Percentiles rank a stretch among this genome's conserved stretches.
Evolutionary conservation across 1,139 yeast genomes (phyloP).

Genomic region (Kodamaea plutei): DNA sequence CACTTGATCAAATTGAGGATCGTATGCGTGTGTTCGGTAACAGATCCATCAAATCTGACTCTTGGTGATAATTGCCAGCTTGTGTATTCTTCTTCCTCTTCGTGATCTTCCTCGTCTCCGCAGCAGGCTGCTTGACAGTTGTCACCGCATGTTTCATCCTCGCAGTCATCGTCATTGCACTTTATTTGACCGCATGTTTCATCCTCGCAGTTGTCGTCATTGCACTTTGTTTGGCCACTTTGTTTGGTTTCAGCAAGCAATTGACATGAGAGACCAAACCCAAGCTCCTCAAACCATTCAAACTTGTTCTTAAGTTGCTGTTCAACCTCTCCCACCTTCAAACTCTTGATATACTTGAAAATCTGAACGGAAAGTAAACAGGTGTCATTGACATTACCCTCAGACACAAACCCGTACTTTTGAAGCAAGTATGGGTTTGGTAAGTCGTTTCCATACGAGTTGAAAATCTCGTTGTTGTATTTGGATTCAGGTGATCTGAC

Average conservation of each 20-base stretch:
- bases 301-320: constrained; percentile 42
- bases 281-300: constrained; percentile 61
- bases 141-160: constrained; percentile 15
- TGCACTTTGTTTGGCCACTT: constrained; percentile 11
- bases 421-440: constrained; percentile 64
- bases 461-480: constrained; percentile 55
- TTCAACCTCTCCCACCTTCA: constrained; percentile 20
- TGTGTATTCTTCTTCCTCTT: constrained; percentile 15
- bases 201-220: constrained; percentile 11
- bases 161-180: constrained; percentile 10
- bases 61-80: constrained; percentile 37
- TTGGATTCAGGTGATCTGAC: constrained; percentile 37
- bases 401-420: constrained; percentile 69
- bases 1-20: constrained; percentile 16
- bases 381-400: constrained; percentile 53
- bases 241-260: constrained; percentile 14
- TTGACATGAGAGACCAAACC: constrained; percentile 44
- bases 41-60: constrained; percentile 31
- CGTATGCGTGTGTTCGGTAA: constrained; percentile 36
- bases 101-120: constrained; percentile 14
- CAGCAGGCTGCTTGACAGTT: no score
- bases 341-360: constrained; percentile 33
- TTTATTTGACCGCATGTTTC: constrained; percentile 16
- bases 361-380: constrained; percentile 57
- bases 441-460: constrained; percentile 69